Evolutionary conservation across 805 yeast genomes (phyloP).

Genomic region (Lipomyces starkeyi): DNA sequence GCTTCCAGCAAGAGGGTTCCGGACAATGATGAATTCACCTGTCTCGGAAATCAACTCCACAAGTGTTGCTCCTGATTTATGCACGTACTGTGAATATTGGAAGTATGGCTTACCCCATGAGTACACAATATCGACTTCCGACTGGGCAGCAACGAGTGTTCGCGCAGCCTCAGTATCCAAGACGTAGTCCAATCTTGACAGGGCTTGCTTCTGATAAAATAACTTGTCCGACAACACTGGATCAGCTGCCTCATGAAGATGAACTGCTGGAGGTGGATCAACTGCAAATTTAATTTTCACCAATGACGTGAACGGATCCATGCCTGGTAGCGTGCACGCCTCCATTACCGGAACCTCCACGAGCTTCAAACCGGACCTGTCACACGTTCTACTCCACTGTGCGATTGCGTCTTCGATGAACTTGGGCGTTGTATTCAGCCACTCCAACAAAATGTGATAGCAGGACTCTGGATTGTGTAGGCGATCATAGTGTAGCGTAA

Average conservation of each 20-base stretch:
- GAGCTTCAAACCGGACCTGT: conserved; percentile 76
- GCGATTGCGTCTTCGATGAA: conserved; percentile 78
- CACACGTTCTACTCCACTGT: conserved; percentile 82
- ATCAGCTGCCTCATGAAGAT: conserved; percentile 20
- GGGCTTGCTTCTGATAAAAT: conserved; percentile 77
- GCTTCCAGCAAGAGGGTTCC: conserved; percentile 33
- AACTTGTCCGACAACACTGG: conserved; percentile 50
- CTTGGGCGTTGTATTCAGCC: conserved; percentile 90
- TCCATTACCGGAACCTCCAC: conserved; percentile 95
- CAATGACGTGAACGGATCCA: conserved; percentile 88
- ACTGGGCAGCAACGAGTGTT: conserved; percentile 40
- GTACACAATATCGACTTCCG: conserved; percentile 69
- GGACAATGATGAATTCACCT: conserved; percentile 33
- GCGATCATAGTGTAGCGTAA: conserved; percentile 85
- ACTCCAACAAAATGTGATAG: conserved; percentile 86
- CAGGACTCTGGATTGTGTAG: conserved; percentile 96
- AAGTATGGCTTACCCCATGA: conserved; percentile 92
- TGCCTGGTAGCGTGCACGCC: conserved; percentile 71
- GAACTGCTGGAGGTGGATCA: conserved; percentile 61
- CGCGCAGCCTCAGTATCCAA: conserved; percentile 78
- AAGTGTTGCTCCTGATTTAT: conserved; percentile 84
- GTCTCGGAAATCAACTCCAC: conserved; percentile 50
- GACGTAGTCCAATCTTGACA: conserved; percentile 73
- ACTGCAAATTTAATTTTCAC: conserved; percentile 69
- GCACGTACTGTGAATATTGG: conserved; percentile 87